Percentiles rank a stretch among this genome's conserved stretches.
These are phyloP conservation scores for Fusarium irregulare DNA, from an alignment of 2,329 filamentous ascomycete species.

Conservation along the genomic window DNA sequence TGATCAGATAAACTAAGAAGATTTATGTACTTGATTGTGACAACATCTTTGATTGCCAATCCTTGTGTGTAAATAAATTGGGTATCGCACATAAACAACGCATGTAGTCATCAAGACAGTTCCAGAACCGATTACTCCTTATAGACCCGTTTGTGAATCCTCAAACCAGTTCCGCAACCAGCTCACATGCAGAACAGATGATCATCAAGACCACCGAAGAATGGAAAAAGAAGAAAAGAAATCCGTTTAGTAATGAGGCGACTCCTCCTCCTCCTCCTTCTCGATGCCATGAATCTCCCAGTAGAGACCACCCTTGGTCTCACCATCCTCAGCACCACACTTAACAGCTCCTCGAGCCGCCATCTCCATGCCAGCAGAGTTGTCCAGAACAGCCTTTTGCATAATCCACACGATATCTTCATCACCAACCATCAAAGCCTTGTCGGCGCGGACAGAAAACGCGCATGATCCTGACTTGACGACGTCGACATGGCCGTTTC, in stretches of 20 bases:
- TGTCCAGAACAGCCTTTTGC: slow-evolving; percentile 28
- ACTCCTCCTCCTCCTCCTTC: background rate
- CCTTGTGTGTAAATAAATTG: slow-evolving; percentile 14
- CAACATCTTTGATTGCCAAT: slow-evolving; percentile 14
- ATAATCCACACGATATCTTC: slow-evolving; percentile 34
- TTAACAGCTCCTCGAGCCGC: slow-evolving; percentile 31
- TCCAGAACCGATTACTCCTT: slow-evolving; percentile 6
- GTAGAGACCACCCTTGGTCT: slow-evolving; percentile 24
- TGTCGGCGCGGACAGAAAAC: slow-evolving; percentile 43
- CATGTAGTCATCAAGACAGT: slow-evolving; percentile 27
- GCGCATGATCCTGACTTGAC: slow-evolving; percentile 44
- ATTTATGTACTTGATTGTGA: slow-evolving; percentile 7
- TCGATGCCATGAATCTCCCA: slow-evolving; percentile 35
- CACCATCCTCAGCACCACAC: slow-evolving; percentile 17
- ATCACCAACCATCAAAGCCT: slow-evolving; percentile 26
- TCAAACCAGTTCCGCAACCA: slow-evolving; percentile 2
- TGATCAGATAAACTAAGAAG: background rate
- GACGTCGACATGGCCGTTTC: slow-evolving; percentile 38
- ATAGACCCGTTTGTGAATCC: background rate
- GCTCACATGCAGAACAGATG: background rate
- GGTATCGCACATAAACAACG: slow-evolving; percentile 36
- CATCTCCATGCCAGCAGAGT: slow-evolving; percentile 29
- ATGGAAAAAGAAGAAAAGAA: background rate
- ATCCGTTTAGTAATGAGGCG: slow-evolving; percentile 8
- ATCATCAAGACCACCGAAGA: slow-evolving; percentile 18